Percentiles rank a stretch among this genome's conserved stretches.
These are phyloP conservation scores for Funneliformis caledonium DNA, from an alignment of 371 early-diverging fungal genomes.

Conservation along the genomic window DNA sequence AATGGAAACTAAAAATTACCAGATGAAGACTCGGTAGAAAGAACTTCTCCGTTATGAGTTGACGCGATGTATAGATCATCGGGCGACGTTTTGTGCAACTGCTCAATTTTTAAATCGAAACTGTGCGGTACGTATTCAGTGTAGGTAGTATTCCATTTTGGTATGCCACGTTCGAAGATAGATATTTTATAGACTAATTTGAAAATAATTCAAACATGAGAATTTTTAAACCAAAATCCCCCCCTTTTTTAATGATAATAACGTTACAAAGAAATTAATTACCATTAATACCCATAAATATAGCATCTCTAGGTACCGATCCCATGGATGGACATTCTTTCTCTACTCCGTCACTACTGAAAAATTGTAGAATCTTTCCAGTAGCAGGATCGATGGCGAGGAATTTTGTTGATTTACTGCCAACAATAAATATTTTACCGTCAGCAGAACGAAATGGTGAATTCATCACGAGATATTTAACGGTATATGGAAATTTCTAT, in stretches of 20 bases:
- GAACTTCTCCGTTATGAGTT: constrained; percentile 52
- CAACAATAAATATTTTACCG: constrained; percentile 65
- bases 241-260: not conserved
- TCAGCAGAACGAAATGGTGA: constrained; percentile 65
- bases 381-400: constrained; percentile 72
- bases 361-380: constrained; percentile 63
- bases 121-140: constrained; percentile 38
- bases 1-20: constrained; percentile 6
- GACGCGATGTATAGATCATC: constrained; percentile 52
- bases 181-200: constrained; percentile 38
- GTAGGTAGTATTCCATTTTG: constrained; percentile 33
- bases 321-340: constrained; percentile 19
- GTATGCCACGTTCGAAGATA: constrained; percentile 29
- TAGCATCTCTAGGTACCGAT: constrained; percentile 30
- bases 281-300: constrained; percentile 37
- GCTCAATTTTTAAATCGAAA: constrained; percentile 26
- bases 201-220: not conserved
- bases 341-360: constrained; percentile 48
- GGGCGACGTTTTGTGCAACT: constrained; percentile 28
- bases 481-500: constrained; percentile 73
- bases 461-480: constrained; percentile 67
- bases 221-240: not conserved
- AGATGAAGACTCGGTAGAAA: constrained; percentile 44
- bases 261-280: not conserved
- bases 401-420: constrained; percentile 68